phyloP scores from a whole-genome alignment of 306 rosid genomes.

The Quercus parvula region DNA sequence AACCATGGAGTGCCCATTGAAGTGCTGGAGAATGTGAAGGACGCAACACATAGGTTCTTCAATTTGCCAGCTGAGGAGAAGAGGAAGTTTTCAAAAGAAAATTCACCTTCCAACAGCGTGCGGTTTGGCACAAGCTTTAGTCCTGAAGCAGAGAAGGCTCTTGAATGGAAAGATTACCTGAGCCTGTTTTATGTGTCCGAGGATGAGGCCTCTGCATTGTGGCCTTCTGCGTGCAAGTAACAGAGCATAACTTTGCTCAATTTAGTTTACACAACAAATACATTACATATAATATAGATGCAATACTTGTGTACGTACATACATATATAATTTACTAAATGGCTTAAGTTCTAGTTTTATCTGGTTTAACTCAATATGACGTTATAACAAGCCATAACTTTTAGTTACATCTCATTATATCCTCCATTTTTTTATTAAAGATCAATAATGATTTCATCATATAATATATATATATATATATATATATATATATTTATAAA shows the following conservation, averaged over 20 bases:
- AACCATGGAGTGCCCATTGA: constrained; percentile 55
- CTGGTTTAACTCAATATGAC: too few species aligned
- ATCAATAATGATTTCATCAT: too few species aligned
- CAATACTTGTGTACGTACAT: too few species aligned
- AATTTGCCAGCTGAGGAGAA: constrained; percentile 43
- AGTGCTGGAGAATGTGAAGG: constrained; percentile 40
- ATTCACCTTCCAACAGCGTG: constrained; percentile 33
- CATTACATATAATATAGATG: background rate
- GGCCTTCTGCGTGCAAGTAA: constrained; percentile 62
- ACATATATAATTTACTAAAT: too few species aligned
- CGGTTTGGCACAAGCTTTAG: constrained; percentile 52
- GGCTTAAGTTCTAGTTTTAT: too few species aligned
- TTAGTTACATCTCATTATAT: too few species aligned
- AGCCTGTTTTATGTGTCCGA: constrained; percentile 59
- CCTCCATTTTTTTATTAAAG: too few species aligned
- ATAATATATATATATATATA: too few species aligned
- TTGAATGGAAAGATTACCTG: constrained; percentile 69
- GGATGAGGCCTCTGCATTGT: constrained; percentile 39
- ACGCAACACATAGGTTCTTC: constrained; percentile 52
- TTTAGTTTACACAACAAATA: background rate
- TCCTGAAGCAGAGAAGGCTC: constrained; percentile 49
- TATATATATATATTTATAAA: too few species aligned
- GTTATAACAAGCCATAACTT: too few species aligned
- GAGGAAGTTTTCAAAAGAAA: constrained; percentile 36
- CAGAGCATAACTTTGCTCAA: background rate